Percentiles rank a stretch among this genome's conserved stretches.
phyloP scores from a whole-genome alignment of 257 asterid genomes.

The Ligustrum vulgare region DNA sequence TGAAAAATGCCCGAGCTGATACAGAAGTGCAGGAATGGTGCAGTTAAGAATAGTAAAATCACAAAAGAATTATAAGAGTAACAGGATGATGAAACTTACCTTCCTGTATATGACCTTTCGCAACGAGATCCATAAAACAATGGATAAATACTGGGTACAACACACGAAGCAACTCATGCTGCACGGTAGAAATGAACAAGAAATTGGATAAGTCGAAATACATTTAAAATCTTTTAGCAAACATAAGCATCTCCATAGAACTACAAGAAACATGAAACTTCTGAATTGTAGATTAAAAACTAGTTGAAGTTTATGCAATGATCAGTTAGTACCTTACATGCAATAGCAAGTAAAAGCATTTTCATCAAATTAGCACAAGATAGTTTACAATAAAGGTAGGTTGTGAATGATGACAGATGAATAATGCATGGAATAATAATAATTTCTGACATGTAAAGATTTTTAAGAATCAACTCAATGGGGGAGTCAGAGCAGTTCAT shows the following conservation, averaged over 20 bases:
- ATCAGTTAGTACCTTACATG: neutral
- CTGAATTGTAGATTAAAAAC: neutral
- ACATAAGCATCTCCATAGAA: neutral
- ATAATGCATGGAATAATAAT: neutral
- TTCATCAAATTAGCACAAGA: neutral
- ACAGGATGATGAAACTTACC: conserved; percentile 43
- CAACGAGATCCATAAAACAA: conserved; percentile 97
- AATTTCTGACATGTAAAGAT: neutral
- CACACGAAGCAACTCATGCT: conserved; percentile 98
- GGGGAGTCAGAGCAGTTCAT: neutral
- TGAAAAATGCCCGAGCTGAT: conserved; percentile 85
- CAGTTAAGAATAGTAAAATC: conserved; percentile 21
- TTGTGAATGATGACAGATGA: neutral
- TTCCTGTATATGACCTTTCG: conserved; percentile 90
- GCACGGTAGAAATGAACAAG: conserved; percentile 16
- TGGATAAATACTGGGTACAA: conserved; percentile 94
- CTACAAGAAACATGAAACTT: neutral
- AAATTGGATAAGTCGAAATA: neutral
- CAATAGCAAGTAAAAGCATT: neutral
- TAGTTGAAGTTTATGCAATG: neutral
- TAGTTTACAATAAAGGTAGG: neutral
- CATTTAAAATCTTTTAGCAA: neutral
- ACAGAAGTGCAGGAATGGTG: conserved; percentile 16
- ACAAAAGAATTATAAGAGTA: neutral
- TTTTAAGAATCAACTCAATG: neutral